Percentiles rank a stretch among this genome's conserved stretches.
These are phyloP conservation scores for Penicillium digitatum DNA, from an alignment of 2,329 filamentous ascomycete species.

Conservation along the genomic window DNA sequence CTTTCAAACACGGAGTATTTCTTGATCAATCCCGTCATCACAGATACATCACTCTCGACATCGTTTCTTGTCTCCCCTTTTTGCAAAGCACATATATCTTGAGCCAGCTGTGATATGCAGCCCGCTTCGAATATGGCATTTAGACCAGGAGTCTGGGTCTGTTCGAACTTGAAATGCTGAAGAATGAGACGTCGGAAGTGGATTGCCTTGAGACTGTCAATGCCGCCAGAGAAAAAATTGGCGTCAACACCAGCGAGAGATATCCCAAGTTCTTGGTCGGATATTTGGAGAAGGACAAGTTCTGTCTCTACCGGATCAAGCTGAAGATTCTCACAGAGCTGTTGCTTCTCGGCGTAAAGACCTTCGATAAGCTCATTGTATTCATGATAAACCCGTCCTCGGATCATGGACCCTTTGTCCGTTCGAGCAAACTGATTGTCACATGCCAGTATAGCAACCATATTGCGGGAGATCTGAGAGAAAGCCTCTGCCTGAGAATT, in stretches of 20 bases:
- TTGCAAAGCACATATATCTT: constrained; percentile 31
- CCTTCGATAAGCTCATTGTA: constrained; percentile 45
- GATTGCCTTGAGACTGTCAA: constrained; percentile 49
- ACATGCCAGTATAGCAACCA: constrained; percentile 35
- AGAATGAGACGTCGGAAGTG: constrained; percentile 45
- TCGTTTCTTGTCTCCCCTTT: constrained; percentile 13
- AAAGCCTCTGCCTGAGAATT: constrained; percentile 44
- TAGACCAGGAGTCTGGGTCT: constrained; percentile 27
- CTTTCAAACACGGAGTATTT: constrained; percentile 45
- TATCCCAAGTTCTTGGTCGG: constrained; percentile 32
- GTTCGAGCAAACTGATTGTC: constrained; percentile 46
- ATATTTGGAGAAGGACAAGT: constrained; percentile 31
- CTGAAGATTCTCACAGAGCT: constrained; percentile 26
- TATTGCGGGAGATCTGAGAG: constrained; percentile 44
- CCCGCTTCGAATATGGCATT: constrained; percentile 47
- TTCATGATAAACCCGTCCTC: constrained; percentile 46
- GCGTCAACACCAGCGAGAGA: constrained; percentile 28
- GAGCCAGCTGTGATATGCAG: constrained; percentile 37
- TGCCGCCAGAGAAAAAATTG: constrained; percentile 46
- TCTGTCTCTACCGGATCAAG: constrained; percentile 33
- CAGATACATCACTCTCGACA: constrained; percentile 18
- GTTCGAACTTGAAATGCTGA: constrained; percentile 36
- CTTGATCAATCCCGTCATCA: constrained; percentile 47
- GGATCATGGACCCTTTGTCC: constrained; percentile 54
- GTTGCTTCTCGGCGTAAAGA: constrained; percentile 24